Conservation (phyloP, 2,329 filamentous ascomycete species). For the Fusarium chaquense region DNA sequence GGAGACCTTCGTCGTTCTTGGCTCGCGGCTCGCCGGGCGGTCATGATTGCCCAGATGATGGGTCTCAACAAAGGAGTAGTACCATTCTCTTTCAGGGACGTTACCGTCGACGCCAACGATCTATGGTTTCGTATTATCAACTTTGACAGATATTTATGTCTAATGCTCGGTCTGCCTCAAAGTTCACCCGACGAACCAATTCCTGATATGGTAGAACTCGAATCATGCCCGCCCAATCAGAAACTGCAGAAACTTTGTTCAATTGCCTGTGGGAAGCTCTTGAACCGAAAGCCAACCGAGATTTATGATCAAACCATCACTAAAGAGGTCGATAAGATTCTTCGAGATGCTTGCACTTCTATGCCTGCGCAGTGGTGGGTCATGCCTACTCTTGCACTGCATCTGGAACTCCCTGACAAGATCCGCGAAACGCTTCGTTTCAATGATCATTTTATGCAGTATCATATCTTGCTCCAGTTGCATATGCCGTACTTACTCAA, state of each 20-base stretch:
- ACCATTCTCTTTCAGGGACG: conserved; percentile 19
- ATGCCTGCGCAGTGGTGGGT: conserved; percentile 65
- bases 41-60: conserved; percentile 59
- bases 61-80: conserved; percentile 49
- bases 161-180: conserved; percentile 61
- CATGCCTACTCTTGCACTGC: conserved; percentile 40
- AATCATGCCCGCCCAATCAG: conserved; percentile 54
- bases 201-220: conserved; percentile 46
- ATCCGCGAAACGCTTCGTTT: conserved; percentile 50
- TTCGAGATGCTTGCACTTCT: conserved; percentile 56
- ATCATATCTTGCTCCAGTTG: conserved; percentile 63
- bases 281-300: conserved; percentile 58
- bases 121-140: conserved; percentile 62
- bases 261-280: conserved; percentile 57
- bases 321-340: conserved; percentile 59
- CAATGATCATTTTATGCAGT: conserved; percentile 63
- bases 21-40: conserved; percentile 58
- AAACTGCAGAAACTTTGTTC: conserved; percentile 60
- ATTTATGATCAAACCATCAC: conserved; percentile 49
- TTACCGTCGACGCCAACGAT: conserved; percentile 49
- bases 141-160: conserved; percentile 60
- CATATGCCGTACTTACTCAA: conserved; percentile 67
- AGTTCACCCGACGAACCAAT: conserved; percentile 56
- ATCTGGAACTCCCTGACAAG: conserved; percentile 31
- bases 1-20: conserved; percentile 62